A percentile compares a stretch with the other conserved stretches of the same genome.
These are phyloP conservation scores for Solioccasus polychromus DNA, from an alignment of 768 basidiomycete species.

Conservation along the genomic window DNA sequence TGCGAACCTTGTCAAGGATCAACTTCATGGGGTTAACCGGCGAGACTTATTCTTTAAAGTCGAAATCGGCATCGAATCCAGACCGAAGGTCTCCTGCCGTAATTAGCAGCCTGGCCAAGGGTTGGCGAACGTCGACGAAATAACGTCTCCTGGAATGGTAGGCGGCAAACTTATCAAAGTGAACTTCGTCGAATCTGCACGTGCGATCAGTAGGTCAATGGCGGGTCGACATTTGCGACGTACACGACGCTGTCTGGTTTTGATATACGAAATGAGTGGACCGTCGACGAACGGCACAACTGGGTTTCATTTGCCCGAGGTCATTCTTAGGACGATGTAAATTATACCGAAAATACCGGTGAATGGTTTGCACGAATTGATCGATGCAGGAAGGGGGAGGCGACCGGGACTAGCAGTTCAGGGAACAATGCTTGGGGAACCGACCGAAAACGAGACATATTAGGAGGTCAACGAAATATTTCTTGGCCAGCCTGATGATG, in stretches of 20 bases:
- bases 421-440: no score
- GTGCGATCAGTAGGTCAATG: background rate
- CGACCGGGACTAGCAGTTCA: no score
- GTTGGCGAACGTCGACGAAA: conserved; percentile 96
- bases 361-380: no score
- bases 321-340: conserved; percentile 62
- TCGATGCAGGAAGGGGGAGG: no score
- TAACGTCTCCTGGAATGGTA: conserved; percentile 92
- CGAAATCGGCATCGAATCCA: conserved; percentile 90
- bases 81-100: conserved; percentile 85
- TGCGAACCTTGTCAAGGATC: conserved; percentile 28
- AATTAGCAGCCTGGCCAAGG: conserved; percentile 92
- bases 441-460: no score
- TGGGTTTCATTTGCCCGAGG: conserved; percentile 74
- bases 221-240: no score
- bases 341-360: no score
- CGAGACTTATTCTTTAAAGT: conserved; percentile 86
- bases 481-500: no score
- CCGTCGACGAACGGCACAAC: conserved; percentile 60
- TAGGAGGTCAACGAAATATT: no score
- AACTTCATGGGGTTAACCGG: background rate
- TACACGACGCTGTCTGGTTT: conserved; percentile 91
- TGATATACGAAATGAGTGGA: conserved; percentile 83
- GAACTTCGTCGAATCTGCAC: conserved; percentile 92
- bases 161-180: conserved; percentile 95